phyloP scores from a whole-genome alignment of 768 basidiomycete genomes.

The Pluteus cervinus region DNA sequence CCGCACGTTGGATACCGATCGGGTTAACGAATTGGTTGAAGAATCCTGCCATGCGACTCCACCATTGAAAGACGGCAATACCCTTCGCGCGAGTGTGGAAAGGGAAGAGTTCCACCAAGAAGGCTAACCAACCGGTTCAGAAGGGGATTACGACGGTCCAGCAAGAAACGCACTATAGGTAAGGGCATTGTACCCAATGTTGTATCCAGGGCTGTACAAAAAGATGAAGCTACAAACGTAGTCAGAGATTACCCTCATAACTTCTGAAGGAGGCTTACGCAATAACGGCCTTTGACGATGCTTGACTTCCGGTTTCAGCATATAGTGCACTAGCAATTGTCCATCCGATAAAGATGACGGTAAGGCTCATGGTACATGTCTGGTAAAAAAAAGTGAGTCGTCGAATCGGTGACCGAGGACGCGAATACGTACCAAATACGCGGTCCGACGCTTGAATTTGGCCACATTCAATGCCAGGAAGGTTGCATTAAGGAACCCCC shows the following conservation, averaged over 20 bases:
- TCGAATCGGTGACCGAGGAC: neutral
- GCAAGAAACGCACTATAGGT: constrained; percentile 38
- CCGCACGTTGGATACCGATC: constrained; percentile 50
- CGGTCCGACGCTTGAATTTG: constrained; percentile 39
- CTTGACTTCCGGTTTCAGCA: constrained; percentile 31
- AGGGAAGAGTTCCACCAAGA: constrained; percentile 64
- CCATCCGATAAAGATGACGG: constrained; percentile 46
- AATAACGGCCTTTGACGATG: constrained; percentile 42
- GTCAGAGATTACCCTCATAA: neutral
- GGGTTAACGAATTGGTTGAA: constrained; percentile 68
- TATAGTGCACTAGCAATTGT: constrained; percentile 49
- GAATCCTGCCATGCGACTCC: constrained; percentile 46
- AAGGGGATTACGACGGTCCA: neutral
- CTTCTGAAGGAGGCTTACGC: constrained; percentile 25
- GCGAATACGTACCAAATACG: constrained; percentile 38
- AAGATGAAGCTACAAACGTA: constrained; percentile 40
- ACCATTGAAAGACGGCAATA: constrained; percentile 56
- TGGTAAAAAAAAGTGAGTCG: constrained; percentile 8
- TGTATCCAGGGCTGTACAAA: constrained; percentile 50
- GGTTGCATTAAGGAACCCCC: constrained; percentile 51
- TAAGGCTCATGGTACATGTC: constrained; percentile 40
- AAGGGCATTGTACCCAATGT: constrained; percentile 50
- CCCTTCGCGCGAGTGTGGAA: constrained; percentile 58
- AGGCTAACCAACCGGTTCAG: constrained; percentile 30
- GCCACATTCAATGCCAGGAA: constrained; percentile 42